Conservation (phyloP, 2,329 filamentous ascomycete genomes). For the Penicillium brevicompactum region DNA sequence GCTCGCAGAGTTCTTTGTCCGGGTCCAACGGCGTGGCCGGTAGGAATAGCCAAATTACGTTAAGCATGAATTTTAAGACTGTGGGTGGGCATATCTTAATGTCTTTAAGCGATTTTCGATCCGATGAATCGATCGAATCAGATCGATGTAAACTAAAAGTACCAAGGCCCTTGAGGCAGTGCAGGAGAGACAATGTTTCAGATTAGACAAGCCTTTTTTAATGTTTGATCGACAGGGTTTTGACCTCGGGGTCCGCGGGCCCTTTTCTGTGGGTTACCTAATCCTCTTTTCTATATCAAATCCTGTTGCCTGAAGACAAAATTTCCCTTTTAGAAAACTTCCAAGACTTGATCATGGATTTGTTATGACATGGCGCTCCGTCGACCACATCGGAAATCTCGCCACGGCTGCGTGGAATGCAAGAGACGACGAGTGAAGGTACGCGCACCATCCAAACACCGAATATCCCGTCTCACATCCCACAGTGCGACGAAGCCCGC, state of each 20-base stretch:
- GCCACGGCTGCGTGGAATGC: conserved; percentile 38
- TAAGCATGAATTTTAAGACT: neutral
- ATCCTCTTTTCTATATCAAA: conserved; percentile 13
- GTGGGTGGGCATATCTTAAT: neutral
- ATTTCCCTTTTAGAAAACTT: neutral
- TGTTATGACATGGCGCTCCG: conserved; percentile 34
- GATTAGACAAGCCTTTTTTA: conserved; percentile 20
- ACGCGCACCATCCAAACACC: conserved; percentile 1
- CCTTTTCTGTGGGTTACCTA: conserved; percentile 6
- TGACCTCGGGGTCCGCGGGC: too few species aligned
- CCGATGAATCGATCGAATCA: neutral
- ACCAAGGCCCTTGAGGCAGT: conserved; percentile 14
- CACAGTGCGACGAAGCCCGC: conserved; percentile 36
- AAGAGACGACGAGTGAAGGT: conserved; percentile 40
- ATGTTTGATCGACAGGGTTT: conserved; percentile 30
- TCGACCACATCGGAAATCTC: conserved; percentile 39
- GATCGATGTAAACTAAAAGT: neutral
- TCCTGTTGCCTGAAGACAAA: conserved; percentile 25
- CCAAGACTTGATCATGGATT: conserved; percentile 9
- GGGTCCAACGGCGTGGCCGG: neutral
- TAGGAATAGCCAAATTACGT: neutral
- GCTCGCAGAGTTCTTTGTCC: too few species aligned
- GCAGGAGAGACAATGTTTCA: conserved; percentile 26
- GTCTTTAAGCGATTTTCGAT: neutral
- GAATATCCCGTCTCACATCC: neutral